Evolutionary conservation across 352 stramenopile species (phyloP).

Genomic region (Phytophthora rubi): DNA sequence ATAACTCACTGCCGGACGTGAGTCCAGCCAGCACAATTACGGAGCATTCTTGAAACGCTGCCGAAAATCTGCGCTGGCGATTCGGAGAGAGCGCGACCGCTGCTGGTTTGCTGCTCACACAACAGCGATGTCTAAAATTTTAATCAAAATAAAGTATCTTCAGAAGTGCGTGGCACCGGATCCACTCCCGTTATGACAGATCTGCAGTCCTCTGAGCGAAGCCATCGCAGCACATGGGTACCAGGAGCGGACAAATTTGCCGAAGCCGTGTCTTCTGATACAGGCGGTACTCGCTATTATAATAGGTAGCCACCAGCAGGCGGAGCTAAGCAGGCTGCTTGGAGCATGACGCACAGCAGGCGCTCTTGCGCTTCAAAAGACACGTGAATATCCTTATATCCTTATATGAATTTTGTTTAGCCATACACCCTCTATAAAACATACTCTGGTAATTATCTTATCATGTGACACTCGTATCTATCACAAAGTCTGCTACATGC

Average conservation of each 20-base stretch:
- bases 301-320: slow-evolving; percentile 6
- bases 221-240: not conserved
- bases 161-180: slow-evolving; percentile 2
- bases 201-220: not conserved
- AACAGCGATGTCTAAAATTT: slow-evolving; percentile 17
- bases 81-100: slow-evolving; percentile 24
- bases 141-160: slow-evolving; percentile 23
- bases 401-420: too few species aligned
- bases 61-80: slow-evolving; percentile 16
- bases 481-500: too few species aligned
- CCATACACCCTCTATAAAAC: too few species aligned
- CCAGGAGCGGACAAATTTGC: slow-evolving; percentile 5
- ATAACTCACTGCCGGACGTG: slow-evolving; percentile 8
- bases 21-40: slow-evolving; percentile 3
- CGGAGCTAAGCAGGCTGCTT: slow-evolving; percentile 4
- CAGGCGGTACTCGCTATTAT: slow-evolving; percentile 11
- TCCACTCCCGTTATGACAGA: not conserved
- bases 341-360: slow-evolving; percentile 19
- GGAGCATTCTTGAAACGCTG: slow-evolving; percentile 19
- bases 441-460: too few species aligned
- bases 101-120: not conserved
- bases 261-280: slow-evolving; percentile 25
- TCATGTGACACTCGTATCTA: too few species aligned
- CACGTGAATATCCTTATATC: not conserved
- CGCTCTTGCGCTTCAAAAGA: slow-evolving; percentile 15